Percentiles rank a stretch among this genome's conserved stretches.
Conservation (phyloP, 176 grass and related monocot species). For the Panicum miliaceum region DNA sequence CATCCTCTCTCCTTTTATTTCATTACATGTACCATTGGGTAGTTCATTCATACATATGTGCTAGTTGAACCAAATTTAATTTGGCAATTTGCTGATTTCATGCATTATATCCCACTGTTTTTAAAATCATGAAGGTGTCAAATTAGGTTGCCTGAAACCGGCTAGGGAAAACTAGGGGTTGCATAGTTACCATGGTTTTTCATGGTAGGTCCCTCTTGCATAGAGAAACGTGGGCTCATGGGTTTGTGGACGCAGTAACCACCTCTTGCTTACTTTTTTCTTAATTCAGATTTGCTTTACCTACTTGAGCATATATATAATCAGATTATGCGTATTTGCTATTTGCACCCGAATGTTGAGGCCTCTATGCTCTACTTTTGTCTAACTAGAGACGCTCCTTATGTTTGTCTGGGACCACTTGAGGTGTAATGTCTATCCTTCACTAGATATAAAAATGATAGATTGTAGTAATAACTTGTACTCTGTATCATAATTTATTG, state of each 20-base stretch:
- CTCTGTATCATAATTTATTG: not conserved
- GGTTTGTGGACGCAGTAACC: not conserved
- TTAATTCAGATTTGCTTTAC: not conserved
- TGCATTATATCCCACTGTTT: not conserved
- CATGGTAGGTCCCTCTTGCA: not conserved
- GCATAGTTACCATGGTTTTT: constrained; percentile 28
- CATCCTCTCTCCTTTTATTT: not conserved
- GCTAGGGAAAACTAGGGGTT: constrained; percentile 22
- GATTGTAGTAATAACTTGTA: not conserved
- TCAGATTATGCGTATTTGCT: not conserved
- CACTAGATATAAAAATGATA: constrained; percentile 15
- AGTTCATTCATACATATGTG: not conserved
- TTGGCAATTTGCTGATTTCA: constrained; percentile 3
- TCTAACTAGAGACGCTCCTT: not conserved
- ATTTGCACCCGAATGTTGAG: not conserved
- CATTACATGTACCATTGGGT: not conserved
- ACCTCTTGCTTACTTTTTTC: not conserved
- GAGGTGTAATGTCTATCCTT: not conserved
- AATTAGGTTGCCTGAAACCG: constrained; percentile 34
- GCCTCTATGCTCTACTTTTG: not conserved
- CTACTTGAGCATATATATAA: not conserved
- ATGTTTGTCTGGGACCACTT: not conserved
- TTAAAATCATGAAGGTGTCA: not conserved
- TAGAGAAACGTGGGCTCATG: not conserved
- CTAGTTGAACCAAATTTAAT: not conserved